Evolutionary conservation across 148 eudicot species (phyloP).

Genomic region (Gaultheria prostrata): DNA sequence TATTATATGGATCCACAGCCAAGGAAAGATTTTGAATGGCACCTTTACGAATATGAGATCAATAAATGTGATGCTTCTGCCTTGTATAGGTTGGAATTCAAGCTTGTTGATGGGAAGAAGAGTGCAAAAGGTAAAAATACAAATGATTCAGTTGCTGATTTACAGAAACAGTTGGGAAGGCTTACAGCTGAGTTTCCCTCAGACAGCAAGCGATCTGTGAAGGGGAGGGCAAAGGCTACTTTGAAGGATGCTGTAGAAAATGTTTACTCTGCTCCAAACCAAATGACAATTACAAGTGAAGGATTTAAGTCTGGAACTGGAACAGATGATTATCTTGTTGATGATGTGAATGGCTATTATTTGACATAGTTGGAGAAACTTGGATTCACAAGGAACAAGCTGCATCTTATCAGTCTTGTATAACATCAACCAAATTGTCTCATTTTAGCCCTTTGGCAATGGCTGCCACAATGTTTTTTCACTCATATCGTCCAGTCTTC

Average conservation of each 20-base stretch:
- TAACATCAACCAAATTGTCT: background rate
- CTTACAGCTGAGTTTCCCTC: conserved; percentile 83
- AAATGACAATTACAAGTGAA: conserved; percentile 30
- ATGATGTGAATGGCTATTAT: conserved; percentile 56
- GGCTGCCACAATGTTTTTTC: background rate
- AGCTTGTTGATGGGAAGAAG: conserved; percentile 81
- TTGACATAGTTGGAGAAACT: conserved; percentile 30
- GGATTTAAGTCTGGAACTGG: conserved; percentile 52
- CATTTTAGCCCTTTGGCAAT: background rate
- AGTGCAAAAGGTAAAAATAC: conserved; percentile 60
- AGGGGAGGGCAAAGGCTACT: conserved; percentile 55
- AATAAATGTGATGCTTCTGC: conserved; percentile 77
- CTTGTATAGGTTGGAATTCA: conserved; percentile 80
- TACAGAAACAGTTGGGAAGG: conserved; percentile 92
- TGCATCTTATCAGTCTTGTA: background rate
- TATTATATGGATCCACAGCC: conserved; percentile 99
- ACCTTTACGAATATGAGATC: conserved; percentile 88
- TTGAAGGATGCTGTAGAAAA: conserved; percentile 40
- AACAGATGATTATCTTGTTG: conserved; percentile 58
- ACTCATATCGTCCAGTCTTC: conserved; percentile 8
- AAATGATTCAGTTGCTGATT: conserved; percentile 78
- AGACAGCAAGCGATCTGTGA: conserved; percentile 53
- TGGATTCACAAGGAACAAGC: conserved; percentile 19
- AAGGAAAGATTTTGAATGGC: conserved; percentile 83
- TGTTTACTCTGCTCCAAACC: conserved; percentile 40